A percentile compares a stretch with the other conserved stretches of the same genome.
Conservation (phyloP, 495 filamentous ascomycete genomes). For the Melanomma pulvis-pyrius region DNA sequence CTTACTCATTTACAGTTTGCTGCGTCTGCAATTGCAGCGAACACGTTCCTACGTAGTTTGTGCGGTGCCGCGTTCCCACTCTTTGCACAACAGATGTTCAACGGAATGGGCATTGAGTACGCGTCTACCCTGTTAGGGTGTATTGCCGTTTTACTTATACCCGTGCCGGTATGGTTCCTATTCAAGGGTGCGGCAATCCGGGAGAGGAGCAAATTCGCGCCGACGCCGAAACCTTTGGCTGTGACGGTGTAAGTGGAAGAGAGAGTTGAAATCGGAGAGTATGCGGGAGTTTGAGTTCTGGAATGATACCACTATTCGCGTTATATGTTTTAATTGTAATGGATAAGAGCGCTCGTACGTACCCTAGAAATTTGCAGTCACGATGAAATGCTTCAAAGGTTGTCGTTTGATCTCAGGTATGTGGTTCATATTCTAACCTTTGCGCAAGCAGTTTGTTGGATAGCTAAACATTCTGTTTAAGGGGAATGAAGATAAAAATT, state of each 20-base stretch:
- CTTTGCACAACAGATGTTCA: slow-evolving; percentile 80
- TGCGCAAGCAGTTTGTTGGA: no score
- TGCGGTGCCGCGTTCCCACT: slow-evolving; percentile 80
- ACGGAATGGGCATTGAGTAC: slow-evolving; percentile 75
- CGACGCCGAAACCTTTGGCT: slow-evolving; percentile 46
- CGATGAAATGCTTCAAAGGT: no score
- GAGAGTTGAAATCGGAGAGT: not conserved
- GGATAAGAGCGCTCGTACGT: not conserved
- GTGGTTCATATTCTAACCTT: no score
- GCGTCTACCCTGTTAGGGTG: slow-evolving; percentile 76
- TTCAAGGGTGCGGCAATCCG: slow-evolving; percentile 66
- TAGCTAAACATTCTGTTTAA: no score
- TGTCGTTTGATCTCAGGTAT: no score
- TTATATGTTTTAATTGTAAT: not conserved
- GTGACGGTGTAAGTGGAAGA: not conserved
- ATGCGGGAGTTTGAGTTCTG: not conserved
- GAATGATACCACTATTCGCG: not conserved
- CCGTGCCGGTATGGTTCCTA: slow-evolving; percentile 72
- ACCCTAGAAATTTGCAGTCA: no score
- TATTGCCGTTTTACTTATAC: slow-evolving; percentile 68
- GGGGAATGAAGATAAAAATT: no score
- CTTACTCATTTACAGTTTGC: slow-evolving; percentile 48
- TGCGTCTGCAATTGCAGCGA: slow-evolving; percentile 84
- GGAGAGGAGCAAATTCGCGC: slow-evolving; percentile 68
- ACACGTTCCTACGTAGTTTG: slow-evolving; percentile 82